A percentile compares a stretch with the other conserved stretches of the same genome.
Evolutionary conservation across 345 rosid species (phyloP).

Genomic region (Reutealis trisperma): DNA sequence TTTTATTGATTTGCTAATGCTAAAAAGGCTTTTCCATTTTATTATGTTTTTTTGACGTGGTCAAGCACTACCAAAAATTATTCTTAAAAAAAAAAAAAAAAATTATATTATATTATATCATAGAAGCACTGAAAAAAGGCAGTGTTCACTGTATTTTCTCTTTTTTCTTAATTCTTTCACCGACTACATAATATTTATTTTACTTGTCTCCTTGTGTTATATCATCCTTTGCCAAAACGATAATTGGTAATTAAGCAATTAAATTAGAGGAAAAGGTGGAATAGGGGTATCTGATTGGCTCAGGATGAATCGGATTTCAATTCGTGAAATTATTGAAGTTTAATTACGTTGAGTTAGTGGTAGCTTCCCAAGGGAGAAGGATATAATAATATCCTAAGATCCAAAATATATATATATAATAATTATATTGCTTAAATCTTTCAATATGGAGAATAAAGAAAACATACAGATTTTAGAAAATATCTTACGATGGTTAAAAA

Average conservation of each 20-base stretch:
- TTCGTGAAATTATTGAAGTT: not conserved
- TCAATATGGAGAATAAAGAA: no score
- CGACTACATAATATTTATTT: not conserved
- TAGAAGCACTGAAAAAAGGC: conserved; percentile 7
- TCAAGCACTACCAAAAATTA: conserved; percentile 14
- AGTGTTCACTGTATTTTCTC: not conserved
- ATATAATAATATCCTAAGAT: no score
- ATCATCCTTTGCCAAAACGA: not conserved
- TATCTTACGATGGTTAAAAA: no score
- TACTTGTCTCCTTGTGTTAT: not conserved
- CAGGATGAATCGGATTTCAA: conserved; percentile 3
- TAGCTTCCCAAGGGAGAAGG: not conserved
- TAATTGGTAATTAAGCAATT: not conserved
- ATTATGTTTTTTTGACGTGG: conserved; percentile 24
- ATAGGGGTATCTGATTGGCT: not conserved
- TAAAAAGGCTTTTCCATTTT: not conserved
- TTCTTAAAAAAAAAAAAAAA: no score
- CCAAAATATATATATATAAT: no score
- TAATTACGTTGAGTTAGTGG: not conserved
- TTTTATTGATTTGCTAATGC: not conserved
- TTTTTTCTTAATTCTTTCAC: not conserved
- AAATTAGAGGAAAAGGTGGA: not conserved
- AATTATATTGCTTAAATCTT: no score
- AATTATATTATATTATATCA: no score
- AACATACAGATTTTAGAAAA: no score